Conservation (phyloP, 2,329 filamentous ascomycete species). For the Alternaria viburni region DNA sequence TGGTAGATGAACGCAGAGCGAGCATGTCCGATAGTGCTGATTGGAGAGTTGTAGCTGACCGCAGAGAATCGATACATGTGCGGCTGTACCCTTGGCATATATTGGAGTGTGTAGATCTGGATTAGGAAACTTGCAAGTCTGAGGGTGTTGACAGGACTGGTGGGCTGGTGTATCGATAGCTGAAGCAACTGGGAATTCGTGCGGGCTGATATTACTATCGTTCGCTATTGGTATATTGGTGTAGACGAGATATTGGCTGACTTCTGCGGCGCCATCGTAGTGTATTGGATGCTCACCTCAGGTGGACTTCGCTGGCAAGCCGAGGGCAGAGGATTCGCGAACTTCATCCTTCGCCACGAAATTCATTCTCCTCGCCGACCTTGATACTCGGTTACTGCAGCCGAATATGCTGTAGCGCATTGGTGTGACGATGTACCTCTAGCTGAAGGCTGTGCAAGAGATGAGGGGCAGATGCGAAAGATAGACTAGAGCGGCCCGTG, state of each 20-base stretch:
- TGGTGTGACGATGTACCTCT: not conserved
- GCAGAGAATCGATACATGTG: not conserved
- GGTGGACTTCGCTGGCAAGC: not conserved
- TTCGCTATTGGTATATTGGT: not conserved
- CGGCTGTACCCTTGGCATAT: not conserved
- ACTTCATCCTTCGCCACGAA: not conserved
- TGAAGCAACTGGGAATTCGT: conserved; percentile 3
- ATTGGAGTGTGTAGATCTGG: accelerated
- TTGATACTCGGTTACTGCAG: not conserved
- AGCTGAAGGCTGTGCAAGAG: not conserved
- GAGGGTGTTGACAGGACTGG: not conserved
- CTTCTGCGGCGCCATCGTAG: not conserved
- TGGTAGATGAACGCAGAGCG: not conserved
- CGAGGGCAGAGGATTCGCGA: not conserved
- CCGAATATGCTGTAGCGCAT: not conserved
- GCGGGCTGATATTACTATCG: not conserved
- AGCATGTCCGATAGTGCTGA: not conserved
- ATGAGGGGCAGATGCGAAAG: not conserved
- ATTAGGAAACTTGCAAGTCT: not conserved
- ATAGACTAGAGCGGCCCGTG: not conserved
- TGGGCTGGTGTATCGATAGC: not conserved
- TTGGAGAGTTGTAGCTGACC: not conserved
- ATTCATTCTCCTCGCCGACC: not conserved
- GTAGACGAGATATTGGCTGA: not conserved
- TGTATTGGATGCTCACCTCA: not conserved